Conservation (phyloP, 2,329 filamentous ascomycete genomes). For the Venturia aucupariae region DNA sequence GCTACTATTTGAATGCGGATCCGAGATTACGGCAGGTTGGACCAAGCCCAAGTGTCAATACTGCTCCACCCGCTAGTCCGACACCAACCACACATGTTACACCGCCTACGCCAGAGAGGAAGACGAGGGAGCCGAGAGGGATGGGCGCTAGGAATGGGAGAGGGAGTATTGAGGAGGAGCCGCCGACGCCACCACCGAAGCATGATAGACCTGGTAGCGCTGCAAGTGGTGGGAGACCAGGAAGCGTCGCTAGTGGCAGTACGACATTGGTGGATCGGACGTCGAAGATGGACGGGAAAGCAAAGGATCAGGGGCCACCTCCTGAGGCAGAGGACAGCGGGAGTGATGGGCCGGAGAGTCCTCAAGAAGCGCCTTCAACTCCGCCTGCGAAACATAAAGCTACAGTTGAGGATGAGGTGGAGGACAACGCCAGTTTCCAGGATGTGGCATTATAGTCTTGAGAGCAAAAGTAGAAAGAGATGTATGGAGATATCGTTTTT, state of each 20-base stretch:
- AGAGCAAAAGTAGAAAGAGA: neutral
- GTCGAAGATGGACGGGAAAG: neutral
- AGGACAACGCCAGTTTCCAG: constrained; percentile 11
- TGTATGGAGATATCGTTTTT: neutral
- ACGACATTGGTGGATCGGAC: constrained; percentile 11
- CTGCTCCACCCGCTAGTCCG: constrained; percentile 17
- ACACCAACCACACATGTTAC: constrained; percentile 40
- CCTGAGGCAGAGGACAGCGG: constrained; percentile 4
- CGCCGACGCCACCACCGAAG: constrained; percentile 24
- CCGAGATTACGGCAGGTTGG: constrained; percentile 50
- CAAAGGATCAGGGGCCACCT: neutral
- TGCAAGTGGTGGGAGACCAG: neutral
- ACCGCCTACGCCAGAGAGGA: constrained; percentile 40
- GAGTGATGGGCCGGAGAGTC: neutral
- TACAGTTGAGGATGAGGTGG: constrained; percentile 13
- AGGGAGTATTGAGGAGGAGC: constrained; percentile 10
- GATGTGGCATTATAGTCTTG: constrained; percentile 12
- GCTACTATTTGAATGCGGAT: constrained; percentile 90
- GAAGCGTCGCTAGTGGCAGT: constrained; percentile 4
- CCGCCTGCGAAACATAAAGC: constrained; percentile 4
- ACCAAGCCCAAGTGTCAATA: constrained; percentile 21
- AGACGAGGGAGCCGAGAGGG: constrained; percentile 13
- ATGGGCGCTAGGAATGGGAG: constrained; percentile 12
- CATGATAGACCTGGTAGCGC: neutral
- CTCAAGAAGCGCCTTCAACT: neutral